Percentiles rank a stretch among this genome's conserved stretches.
These are phyloP conservation scores for Medakamo hakoo DNA, from an alignment of 139 green algal genomes.

Conservation along the genomic window DNA sequence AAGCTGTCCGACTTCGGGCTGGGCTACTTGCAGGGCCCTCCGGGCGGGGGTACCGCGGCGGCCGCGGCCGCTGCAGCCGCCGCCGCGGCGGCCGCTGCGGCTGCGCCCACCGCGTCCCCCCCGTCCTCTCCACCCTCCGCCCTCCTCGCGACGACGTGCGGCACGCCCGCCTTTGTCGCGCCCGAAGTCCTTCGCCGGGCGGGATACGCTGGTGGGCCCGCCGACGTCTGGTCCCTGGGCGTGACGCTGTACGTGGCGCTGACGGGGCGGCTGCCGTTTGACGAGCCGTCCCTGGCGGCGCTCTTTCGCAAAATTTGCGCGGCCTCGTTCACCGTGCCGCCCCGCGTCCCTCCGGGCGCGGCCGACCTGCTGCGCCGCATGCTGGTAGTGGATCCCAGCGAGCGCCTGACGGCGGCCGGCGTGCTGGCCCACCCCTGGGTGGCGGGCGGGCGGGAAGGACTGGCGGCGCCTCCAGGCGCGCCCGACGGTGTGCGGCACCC, in stretches of 20 bases:
- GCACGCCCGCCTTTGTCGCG: conserved; percentile 62
- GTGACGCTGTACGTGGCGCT: conserved; percentile 30
- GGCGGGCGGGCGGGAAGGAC: too few relatives aligned
- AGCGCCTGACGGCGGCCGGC: not conserved
- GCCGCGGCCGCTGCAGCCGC: too few relatives aligned
- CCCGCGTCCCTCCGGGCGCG: conserved; percentile 18
- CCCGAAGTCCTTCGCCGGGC: conserved; percentile 41
- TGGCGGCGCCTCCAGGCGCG: too few relatives aligned
- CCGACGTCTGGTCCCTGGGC: conserved; percentile 45
- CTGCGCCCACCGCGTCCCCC: too few relatives aligned
- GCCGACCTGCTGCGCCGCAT: conserved; percentile 14
- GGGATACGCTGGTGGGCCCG: conserved; percentile 28
- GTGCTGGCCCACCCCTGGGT: not conserved
- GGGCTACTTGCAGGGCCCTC: conserved; percentile 13
- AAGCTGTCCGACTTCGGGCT: conserved; percentile 52
- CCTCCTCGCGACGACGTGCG: conserved; percentile 45
- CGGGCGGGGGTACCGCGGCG: not conserved
- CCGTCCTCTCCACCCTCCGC: too few relatives aligned
- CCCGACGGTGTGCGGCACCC: too few relatives aligned
- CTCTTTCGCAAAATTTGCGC: conserved; percentile 25
- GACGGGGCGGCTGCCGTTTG: conserved; percentile 33
- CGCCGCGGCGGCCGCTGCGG: too few relatives aligned
- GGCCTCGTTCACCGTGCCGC: conserved; percentile 19
- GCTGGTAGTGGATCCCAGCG: conserved; percentile 4
- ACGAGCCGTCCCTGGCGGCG: conserved; percentile 19